Conservation (phyloP, 257 asterid species). For the Forsythia viridissima region DNA sequence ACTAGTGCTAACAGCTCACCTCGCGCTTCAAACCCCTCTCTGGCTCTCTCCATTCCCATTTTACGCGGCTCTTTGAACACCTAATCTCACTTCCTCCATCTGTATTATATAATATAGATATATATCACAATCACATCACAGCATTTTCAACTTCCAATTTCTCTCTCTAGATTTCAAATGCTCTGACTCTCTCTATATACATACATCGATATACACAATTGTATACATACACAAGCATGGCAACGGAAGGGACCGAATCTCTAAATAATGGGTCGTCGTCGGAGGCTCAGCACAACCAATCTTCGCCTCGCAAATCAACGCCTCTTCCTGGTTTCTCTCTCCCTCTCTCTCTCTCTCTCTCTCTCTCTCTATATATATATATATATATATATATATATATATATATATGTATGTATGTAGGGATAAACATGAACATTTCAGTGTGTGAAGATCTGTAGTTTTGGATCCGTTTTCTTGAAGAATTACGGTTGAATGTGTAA, state of each 20-base stretch:
- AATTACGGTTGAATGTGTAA: constrained; percentile 13
- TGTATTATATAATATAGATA: background rate
- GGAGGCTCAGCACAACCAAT: constrained; percentile 48
- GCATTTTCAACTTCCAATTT: constrained; percentile 23
- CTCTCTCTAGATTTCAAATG: constrained; percentile 28
- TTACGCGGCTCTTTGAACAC: constrained; percentile 42
- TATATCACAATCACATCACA: constrained; percentile 13
- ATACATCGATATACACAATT: constrained; percentile 1
- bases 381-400: background rate
- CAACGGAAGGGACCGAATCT: constrained; percentile 56
- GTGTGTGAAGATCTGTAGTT: constrained; percentile 25
- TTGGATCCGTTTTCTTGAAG: constrained; percentile 29
- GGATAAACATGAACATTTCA: background rate
- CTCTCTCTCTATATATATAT: background rate
- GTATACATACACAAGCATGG: constrained; percentile 20
- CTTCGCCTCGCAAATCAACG: constrained; percentile 70
- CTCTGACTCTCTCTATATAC: constrained; percentile 23
- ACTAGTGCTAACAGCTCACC: constrained; percentile 21
- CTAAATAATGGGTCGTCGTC: constrained; percentile 40
- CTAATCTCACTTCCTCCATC: constrained; percentile 17
- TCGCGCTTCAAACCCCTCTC: constrained; percentile 29
- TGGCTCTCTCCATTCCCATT: constrained; percentile 18
- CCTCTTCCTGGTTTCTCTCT: constrained; percentile 41
- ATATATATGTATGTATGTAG: background rate
- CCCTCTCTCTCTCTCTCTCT: no score